Base-by-base conservation (phyloP, 495 filamentous ascomycete species). In the Penicillium crystallinum region DNA sequence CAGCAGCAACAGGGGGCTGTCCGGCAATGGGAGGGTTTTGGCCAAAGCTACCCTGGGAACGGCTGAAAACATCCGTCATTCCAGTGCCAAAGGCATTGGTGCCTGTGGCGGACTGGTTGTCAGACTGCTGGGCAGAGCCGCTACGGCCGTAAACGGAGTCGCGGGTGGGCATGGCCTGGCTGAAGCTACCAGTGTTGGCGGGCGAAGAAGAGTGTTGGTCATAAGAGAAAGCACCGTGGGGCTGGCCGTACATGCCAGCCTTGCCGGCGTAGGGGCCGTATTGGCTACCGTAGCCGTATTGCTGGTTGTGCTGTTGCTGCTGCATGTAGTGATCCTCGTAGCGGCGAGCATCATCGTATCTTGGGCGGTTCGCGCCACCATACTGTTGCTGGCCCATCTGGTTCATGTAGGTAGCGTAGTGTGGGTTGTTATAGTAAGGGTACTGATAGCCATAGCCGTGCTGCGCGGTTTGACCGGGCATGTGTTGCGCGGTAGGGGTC, bases 61-160 rank as follows among this genome's bases (percentile, higher is more conserved):
- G 88, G 27, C 80, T 82, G 59, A 95, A 96, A 9, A 85, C 77
- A 59, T 96, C 91, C 33, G 89, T 83, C 70, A 88, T 81, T 34
- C 81, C 83, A 38, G 78, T 62, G 19, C 79, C 80, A 59, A 92
- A 93, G 21, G 78, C 81, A 52, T 78, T 81, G 45, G 73, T 70
- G 52, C 77, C 77, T 37, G 80, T 76, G 10, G 85, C 79, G 9
- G 72, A 67, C 53, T 84, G 84, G 57, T 69, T 82, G 50, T 88
- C 85, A 11, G 81, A 80, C 6, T 88, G 78, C 70, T 91, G 88
- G 17, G 80, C 75, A 5, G 89, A 88, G 56, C 80, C 87, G 44
- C 83, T 78, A 25, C 91, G 89, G 46, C 82, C 83, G 62, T 91
- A 97, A 22, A 89, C 86, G 21, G 84, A 84, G 38, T 92, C 89